Base-by-base conservation (phyloP, 352 stramenopile genomes). In the Globisporangium echinulatum region DNA sequence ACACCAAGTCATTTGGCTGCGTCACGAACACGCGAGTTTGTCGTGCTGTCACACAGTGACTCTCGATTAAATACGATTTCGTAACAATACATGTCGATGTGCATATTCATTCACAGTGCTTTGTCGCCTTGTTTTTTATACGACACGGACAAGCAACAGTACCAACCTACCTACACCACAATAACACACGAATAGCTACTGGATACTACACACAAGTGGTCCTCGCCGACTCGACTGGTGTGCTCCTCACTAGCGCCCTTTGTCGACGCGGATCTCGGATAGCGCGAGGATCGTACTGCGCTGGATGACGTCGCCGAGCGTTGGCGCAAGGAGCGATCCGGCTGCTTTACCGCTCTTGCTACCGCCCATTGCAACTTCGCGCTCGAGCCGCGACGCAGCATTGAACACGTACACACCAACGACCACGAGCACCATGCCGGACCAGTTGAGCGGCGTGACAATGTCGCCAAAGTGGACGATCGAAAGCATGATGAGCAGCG, bases 381-480 rank as follows among this genome's bases (percentile, higher is more conserved):
- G 74, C 60, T 92, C 79, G 42, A 88, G 62, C n/a, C 83, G 72
- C 4, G 78, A 85, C 25, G 82, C 79, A 1, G 57, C 48, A 63
- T 93, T 96, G 70, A 96, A 97, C 11, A 87, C 63, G 62, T 93
- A 96, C n/a, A 97, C 88, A 36, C 90, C 90, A 4, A 77, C 66
- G 66, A 96, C 85, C 40, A 97, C 88, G 59, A 96, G 76, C 54
- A 77, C 60, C 67, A 97, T 96, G 49, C 90, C 90, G 13, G 75
- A 77, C 77, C 85, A 90, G 62, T 94, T 94, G 42, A 85, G 72
- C 50, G 69, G 71, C 49, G 86, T 96, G 54, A 96, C 77, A 40
- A 75, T 65, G 63, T 97, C 90, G 49, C 88, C 88, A 65, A 93
- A 97, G 62, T 91, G 87, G 50, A 85, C 88, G 63, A 97, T 96